Percentiles rank a stretch among this genome's conserved stretches.
Conservation (phyloP, 176 grass and related monocot species). For the Triticum urartu region DNA sequence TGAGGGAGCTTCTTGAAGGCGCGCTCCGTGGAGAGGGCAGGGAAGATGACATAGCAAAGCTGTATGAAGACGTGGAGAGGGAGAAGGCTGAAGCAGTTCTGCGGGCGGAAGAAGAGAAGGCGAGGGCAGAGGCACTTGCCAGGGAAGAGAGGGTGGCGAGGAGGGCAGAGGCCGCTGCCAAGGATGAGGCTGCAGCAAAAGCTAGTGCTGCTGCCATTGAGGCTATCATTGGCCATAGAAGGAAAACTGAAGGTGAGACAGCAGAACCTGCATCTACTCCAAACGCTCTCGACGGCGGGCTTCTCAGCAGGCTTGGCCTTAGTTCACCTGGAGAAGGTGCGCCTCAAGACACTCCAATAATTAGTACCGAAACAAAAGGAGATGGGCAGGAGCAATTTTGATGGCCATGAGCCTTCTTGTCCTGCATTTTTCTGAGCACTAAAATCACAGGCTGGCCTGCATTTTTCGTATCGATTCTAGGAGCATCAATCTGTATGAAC, state of each 20-base stretch:
- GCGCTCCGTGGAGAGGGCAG: constrained; percentile 54
- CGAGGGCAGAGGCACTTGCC: constrained; percentile 57
- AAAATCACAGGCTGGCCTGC: background rate
- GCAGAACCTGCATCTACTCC: constrained; percentile 4
- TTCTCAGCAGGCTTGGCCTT: constrained; percentile 42
- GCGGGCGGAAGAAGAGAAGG: constrained; percentile 55
- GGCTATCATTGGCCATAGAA: constrained; percentile 63
- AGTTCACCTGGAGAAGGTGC: constrained; percentile 19
- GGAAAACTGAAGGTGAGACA: constrained; percentile 41
- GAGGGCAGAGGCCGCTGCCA: constrained; percentile 59
- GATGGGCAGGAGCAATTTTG: constrained; percentile 7
- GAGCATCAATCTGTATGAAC: background rate
- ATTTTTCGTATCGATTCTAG: background rate
- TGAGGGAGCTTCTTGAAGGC: constrained; percentile 59
- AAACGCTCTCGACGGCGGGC: constrained; percentile 9
- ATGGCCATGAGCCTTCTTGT: background rate
- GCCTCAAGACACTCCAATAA: background rate
- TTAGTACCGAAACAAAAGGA: constrained; percentile 7
- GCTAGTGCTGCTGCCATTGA: constrained; percentile 84
- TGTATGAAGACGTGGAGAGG: constrained; percentile 66
- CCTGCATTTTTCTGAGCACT: background rate
- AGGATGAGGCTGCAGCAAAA: constrained; percentile 70
- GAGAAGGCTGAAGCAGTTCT: constrained; percentile 62
- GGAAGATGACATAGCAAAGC: constrained; percentile 54
- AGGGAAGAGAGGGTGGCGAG: constrained; percentile 71